Evolutionary conservation across 805 yeast species (phyloP).

Genomic region (Nematodospora valgi): DNA sequence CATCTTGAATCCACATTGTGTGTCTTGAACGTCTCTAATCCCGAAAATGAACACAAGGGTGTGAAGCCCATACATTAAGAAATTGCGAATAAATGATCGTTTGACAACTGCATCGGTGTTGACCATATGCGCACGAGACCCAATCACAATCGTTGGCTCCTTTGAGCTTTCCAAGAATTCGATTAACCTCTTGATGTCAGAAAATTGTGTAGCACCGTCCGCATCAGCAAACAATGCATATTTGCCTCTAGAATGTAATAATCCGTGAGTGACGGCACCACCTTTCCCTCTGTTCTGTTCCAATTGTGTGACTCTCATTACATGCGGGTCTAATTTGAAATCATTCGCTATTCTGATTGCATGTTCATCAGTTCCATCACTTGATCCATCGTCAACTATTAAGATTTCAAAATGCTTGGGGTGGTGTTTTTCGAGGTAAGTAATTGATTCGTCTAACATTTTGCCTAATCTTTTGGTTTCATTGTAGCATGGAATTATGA

Average conservation of each 20-base stretch:
- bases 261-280: conserved; percentile 91
- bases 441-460: conserved; percentile 71
- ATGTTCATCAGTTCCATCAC: conserved; percentile 70
- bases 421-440: conserved; percentile 41
- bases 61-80: conserved; percentile 91
- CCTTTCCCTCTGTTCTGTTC: conserved; percentile 81
- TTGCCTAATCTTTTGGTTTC: conserved; percentile 68
- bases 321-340: conserved; percentile 50
- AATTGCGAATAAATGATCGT: conserved; percentile 81
- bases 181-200: conserved; percentile 58
- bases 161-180: conserved; percentile 29
- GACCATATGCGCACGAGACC: conserved; percentile 96
- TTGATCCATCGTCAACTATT: conserved; percentile 89
- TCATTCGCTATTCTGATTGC: conserved; percentile 62
- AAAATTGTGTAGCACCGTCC: conserved; percentile 88
- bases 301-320: conserved; percentile 67
- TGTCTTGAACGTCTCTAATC: conserved; percentile 79
- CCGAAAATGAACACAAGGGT: conserved; percentile 85
- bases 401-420: conserved; percentile 62
- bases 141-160: conserved; percentile 69
- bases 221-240: conserved; percentile 91
- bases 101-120: conserved; percentile 95
- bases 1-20: conserved; percentile 96
- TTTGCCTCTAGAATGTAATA: conserved; percentile 69
- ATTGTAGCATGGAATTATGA: conserved; percentile 92